Percentiles rank a stretch among this genome's conserved stretches.
Evolutionary conservation across 2,329 filamentous ascomycete genomes (phyloP).

Genomic region (Xylaria arbuscula): DNA sequence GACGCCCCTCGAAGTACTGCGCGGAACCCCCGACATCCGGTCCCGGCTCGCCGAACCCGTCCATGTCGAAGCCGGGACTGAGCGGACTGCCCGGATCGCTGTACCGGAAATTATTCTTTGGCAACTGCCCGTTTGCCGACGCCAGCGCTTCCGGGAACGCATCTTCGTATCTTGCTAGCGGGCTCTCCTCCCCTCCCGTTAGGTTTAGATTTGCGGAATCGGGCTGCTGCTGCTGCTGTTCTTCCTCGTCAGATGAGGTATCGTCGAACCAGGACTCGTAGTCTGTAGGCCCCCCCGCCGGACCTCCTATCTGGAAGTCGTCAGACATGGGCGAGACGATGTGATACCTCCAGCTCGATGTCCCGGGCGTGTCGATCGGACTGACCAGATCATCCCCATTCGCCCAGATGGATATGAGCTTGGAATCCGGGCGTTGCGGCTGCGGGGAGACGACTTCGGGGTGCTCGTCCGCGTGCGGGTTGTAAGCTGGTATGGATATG

Average conservation of each 20-base stretch:
- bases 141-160: not conserved
- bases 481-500: slow-evolving; percentile 16
- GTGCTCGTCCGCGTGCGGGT: slow-evolving; percentile 21
- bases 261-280: slow-evolving; percentile 33
- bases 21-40: slow-evolving; percentile 29
- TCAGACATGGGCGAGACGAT: slow-evolving; percentile 46
- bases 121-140: slow-evolving; percentile 22
- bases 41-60: slow-evolving; percentile 38
- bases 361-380: slow-evolving; percentile 39
- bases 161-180: not conserved
- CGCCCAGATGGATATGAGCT: slow-evolving; percentile 35
- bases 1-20: slow-evolving; percentile 4
- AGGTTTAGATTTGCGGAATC: not conserved
- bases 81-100: slow-evolving; percentile 46
- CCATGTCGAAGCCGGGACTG: slow-evolving; percentile 28
- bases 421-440: slow-evolving; percentile 38
- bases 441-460: slow-evolving; percentile 40
- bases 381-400: slow-evolving; percentile 41
- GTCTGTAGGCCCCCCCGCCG: not conserved
- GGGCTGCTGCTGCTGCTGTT: not conserved
- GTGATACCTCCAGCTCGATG: slow-evolving; percentile 35
- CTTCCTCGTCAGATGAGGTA: slow-evolving; percentile 31
- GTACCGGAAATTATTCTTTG: slow-evolving; percentile 40
- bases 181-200: not conserved
- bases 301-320: no score